Evolutionary conservation across 208 protist genomes (phyloP), one percentile per base, ranked within the genome.

Genomic region (Crithidia brevicula): DNA sequence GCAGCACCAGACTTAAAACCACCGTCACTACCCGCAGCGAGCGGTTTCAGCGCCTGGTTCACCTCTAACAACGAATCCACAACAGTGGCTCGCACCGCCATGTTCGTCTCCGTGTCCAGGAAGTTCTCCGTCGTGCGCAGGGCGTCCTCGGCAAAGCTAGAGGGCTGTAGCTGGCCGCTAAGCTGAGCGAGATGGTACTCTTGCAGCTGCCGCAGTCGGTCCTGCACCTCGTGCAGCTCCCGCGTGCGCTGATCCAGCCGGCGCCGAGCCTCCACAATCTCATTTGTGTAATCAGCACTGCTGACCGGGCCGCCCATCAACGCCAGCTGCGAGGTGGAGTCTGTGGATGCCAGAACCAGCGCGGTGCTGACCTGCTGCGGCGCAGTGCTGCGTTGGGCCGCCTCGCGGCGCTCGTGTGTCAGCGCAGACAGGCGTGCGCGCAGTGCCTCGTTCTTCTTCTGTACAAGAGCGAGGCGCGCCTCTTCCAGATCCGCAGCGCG

Each of bases 181-280:
- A 93, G 75, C 56, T 93, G 87, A 23, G 70, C 62, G 34, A 93
- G 63, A 63, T 89, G 82, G 43, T 88, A 76, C 22, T 79, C 74
- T 40, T 80, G 75, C 52, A 89, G 72, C 34, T 74, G 58, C 50
- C 63, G 67, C 8, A 90, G 63, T 28, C 72, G 70, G 20, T 87
- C 74, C 56, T 73, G 70, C 13, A 38, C 57, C 18, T 52, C 71
- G 36, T 74, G 69, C 20, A 93, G 66, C 53, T 90, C 87, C 18
- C 33, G n/a, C 4, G 54, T 82, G 25, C 69, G 56, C 30, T 62
- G 43, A 34, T 93, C 84, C 15, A 93, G 71, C 47, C 83, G 49
- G 11, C 81, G 74, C 27, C 79, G 61, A 38, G 73, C 74, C 30
- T 85, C 74, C 1, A 79, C 51, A 40, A 83, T 58, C 42, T 74